These are phyloP conservation scores for Pseudoscleropodium purum DNA, from an alignment of 225 moss, liverwort and hornwort species.

Conservation along the genomic window DNA sequence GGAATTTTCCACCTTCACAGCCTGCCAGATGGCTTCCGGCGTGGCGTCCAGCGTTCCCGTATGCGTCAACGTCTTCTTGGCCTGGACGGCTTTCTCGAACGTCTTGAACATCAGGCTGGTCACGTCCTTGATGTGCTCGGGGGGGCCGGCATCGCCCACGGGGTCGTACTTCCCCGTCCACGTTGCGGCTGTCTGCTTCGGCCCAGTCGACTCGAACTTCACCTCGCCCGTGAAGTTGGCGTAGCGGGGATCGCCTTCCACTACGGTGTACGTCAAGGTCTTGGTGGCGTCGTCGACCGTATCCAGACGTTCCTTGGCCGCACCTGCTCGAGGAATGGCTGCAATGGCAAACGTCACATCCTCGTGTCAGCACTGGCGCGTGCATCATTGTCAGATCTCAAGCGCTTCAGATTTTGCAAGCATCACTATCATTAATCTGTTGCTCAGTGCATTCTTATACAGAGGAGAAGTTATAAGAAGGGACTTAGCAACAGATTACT, in stretches of 20 bases:
- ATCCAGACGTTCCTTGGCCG: conserved; percentile 28
- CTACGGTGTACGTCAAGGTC: conserved; percentile 15
- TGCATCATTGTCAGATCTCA: background rate
- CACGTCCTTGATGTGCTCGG: conserved; percentile 20
- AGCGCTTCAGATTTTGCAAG: background rate
- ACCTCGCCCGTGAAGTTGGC: conserved; percentile 13
- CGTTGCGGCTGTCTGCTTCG: conserved; percentile 4
- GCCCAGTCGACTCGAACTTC: background rate
- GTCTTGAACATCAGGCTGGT: conserved; percentile 11
- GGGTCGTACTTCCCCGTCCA: conserved; percentile 27
- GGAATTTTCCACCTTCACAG: conserved; percentile 7
- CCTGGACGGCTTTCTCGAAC: conserved; percentile 1
- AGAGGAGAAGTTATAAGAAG: background rate
- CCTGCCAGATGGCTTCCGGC: conserved; percentile 17
- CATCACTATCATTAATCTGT: background rate
- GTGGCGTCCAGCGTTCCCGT: conserved; percentile 7
- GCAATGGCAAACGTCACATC: background rate
- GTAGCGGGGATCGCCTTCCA: conserved; percentile 32
- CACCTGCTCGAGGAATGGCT: conserved; percentile 24
- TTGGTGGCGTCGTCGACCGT: conserved; percentile 12
- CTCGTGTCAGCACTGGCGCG: background rate
- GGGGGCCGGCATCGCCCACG: background rate
- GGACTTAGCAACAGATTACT: background rate
- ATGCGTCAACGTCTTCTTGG: conserved; percentile 12
- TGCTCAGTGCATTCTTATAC: background rate